Evolutionary conservation across 148 eudicot genomes (phyloP), one percentile per base, ranked within the genome.

Genomic region (Tetragonia tetragonoides): DNA sequence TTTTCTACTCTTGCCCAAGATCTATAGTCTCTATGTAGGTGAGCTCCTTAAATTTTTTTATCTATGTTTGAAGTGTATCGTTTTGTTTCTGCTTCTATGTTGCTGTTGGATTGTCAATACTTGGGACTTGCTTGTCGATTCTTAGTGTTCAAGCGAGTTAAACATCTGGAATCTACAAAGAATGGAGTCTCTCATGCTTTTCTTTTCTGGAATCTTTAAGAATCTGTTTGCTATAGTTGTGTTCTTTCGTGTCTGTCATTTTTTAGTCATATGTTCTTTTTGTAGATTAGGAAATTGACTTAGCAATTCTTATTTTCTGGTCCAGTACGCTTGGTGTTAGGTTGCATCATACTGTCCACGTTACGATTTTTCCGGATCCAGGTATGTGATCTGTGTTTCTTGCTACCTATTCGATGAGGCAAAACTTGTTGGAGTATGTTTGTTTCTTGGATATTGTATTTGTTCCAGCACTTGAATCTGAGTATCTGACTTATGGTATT

Each of bases 301-400:
- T 65, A 37, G 17, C 39, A 41, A 46, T 61, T 79, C 39, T 60
- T 65, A 9, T 68, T 68, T 73, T 75, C 10, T 12, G 62, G 42
- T 82, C 47, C 56, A 95, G 99, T 95, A 80, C 97, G 99, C 61
- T 77, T 91, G 89, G 87, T 86, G 78, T 76, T 95, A 81, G 99
- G 99, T 54, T 81, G 88, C 88, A 81, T 91, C 74, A 88, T 89
- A 68, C 73, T 95, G 81, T 87, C 82, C 76, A 81, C 99, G 66
- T 74, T 95, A 72, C 90, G 89, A 11, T 88, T 92, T 84, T 86
- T 92, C 51, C 97, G 97, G 41, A 75, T 83, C 78, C 94, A 95
- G 96, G 99, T 92, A 83, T 54, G 82, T 70, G 2, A 38, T 7
- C 39, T 42, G 21, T 59, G 16, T 40, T 21, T 57, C 49, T 38